Conservation (phyloP, 1,139 yeast species). For the Fermentozyma sake region DNA sequence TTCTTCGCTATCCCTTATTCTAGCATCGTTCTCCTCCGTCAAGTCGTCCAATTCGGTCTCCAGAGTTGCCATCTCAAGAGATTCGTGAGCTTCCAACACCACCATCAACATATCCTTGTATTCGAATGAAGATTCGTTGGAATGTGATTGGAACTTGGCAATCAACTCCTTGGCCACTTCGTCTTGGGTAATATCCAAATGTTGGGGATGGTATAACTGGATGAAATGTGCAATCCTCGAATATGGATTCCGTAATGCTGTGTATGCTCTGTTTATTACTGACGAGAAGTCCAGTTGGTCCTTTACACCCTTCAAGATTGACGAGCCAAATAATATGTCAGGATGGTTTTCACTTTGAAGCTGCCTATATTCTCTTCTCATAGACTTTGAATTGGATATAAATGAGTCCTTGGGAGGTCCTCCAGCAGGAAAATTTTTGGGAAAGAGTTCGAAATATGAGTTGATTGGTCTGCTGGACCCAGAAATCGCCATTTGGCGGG, state of each 20-base stretch:
- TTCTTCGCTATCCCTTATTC: conserved; percentile 42
- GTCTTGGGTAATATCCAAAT: conserved; percentile 38
- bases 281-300: conserved; percentile 8
- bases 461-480: conserved; percentile 7
- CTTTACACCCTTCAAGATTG: conserved; percentile 13
- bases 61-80: conserved; percentile 57
- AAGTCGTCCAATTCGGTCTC: conserved; percentile 55
- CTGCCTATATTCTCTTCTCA: conserved; percentile 69
- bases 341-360: conserved; percentile 81
- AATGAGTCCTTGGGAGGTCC: conserved; percentile 67
- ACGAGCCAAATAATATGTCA: conserved; percentile 47
- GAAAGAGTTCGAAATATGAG: conserved; percentile 61
- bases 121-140: conserved; percentile 27
- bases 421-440: conserved; percentile 64
- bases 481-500: conserved; percentile 1
- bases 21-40: conserved; percentile 48
- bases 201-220: conserved; percentile 32
- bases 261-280: conserved; percentile 69
- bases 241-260: conserved; percentile 65
- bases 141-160: conserved; percentile 26
- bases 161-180: conserved; percentile 35
- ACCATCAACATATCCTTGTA: conserved; percentile 64
- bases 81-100: conserved; percentile 78
- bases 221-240: conserved; percentile 46
- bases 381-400: conserved; percentile 44